phyloP scores from a whole-genome alignment of 73 alveolate genomes.

The Symbiodinium natans region DNA sequence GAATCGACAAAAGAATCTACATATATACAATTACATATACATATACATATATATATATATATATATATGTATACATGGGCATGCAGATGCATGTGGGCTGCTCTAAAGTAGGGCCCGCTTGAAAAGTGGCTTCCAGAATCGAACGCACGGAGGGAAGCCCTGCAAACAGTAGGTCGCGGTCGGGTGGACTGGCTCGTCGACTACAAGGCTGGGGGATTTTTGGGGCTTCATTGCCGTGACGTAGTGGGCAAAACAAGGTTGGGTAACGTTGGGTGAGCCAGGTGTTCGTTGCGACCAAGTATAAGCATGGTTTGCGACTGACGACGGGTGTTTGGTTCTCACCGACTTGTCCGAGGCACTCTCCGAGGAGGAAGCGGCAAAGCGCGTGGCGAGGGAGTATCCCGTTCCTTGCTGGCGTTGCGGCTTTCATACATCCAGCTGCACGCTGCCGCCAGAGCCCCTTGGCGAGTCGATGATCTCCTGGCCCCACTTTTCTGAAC shows the following conservation, averaged over 20 bases:
- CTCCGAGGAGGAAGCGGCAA: not conserved
- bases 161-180: conserved; percentile 20
- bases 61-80: too few relatives aligned
- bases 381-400: conserved; percentile 18
- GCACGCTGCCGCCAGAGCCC: conserved; percentile 10
- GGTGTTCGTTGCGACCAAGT: too few relatives aligned
- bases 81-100: not conserved
- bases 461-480: not conserved
- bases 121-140: too few relatives aligned
- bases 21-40: not conserved
- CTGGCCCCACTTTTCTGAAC: too few relatives aligned
- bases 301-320: too few relatives aligned
- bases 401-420: conserved; percentile 67
- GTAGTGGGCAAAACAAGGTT: too few relatives aligned
- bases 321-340: not conserved
- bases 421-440: conserved; percentile 48
- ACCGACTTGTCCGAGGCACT: not conserved
- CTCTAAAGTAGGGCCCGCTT: not conserved
- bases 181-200: conserved; percentile 84
- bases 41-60: not conserved
- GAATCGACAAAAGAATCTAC: not conserved
- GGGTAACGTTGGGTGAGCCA: too few relatives aligned
- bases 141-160: too few relatives aligned
- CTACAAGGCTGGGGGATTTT: not conserved
- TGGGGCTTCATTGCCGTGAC: too few relatives aligned